phyloP scores from a whole-genome alignment of 2,329 filamentous ascomycete species.

The Dendrostoma leiphaemia region DNA sequence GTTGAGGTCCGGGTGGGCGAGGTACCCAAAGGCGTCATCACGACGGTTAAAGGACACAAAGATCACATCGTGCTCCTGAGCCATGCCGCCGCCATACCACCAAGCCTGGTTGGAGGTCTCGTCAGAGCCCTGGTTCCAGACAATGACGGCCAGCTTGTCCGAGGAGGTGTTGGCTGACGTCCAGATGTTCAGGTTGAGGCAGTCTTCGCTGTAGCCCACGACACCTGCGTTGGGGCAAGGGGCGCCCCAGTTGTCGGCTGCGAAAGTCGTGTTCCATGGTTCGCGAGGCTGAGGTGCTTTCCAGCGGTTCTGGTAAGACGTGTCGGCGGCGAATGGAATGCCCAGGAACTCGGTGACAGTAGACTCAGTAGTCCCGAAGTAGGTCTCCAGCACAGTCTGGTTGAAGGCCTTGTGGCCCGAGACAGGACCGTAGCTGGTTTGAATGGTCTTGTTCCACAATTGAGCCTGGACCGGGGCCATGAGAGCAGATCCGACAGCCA shows the following conservation, averaged over 20 bases:
- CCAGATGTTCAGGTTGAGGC: conserved; percentile 33
- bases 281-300: conserved; percentile 2
- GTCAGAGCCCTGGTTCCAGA: conserved; percentile 22
- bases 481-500: not conserved
- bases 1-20: conserved; percentile 17
- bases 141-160: conserved; percentile 28
- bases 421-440: conserved; percentile 8
- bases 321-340: conserved; percentile 10
- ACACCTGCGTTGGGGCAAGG: conserved; percentile 5
- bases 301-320: conserved; percentile 13
- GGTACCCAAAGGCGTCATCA: conserved; percentile 17
- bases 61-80: conserved; percentile 16
- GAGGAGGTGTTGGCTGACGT: conserved; percentile 25
- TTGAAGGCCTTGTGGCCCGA: conserved; percentile 10
- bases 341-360: conserved; percentile 8
- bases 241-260: conserved; percentile 19
- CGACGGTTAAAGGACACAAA: conserved; percentile 17
- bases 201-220: conserved; percentile 27
- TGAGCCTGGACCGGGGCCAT: not conserved
- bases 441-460: conserved; percentile 10
- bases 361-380: conserved; percentile 4
- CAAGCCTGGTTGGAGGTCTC: conserved; percentile 6
- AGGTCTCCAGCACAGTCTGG: conserved; percentile 7
- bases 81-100: conserved; percentile 17
- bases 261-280: conserved; percentile 22